Conservation (phyloP, 129 eudicot genomes). For the Arctium minus region DNA sequence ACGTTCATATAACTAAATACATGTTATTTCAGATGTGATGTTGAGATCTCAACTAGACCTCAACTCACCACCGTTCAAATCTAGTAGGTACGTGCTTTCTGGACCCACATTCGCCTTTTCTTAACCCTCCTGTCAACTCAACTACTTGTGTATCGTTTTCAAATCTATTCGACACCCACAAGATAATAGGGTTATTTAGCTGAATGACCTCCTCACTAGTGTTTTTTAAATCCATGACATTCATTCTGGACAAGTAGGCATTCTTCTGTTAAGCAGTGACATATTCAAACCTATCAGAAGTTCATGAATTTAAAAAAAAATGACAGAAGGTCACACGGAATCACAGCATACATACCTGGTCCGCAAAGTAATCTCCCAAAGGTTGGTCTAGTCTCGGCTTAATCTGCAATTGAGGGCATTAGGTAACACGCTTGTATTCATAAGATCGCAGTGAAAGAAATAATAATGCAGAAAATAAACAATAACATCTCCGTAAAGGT, state of each 20-base stretch:
- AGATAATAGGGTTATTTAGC: background rate
- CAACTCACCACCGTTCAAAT: conserved; percentile 8
- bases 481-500: too few species aligned
- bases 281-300: background rate
- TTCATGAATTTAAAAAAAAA: background rate
- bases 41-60: background rate
- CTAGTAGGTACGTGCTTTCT: background rate
- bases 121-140: background rate
- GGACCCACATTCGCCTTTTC: conserved; percentile 1
- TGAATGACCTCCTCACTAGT: background rate
- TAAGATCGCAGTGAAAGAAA: background rate
- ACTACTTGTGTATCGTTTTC: background rate
- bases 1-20: background rate
- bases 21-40: background rate
- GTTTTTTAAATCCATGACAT: background rate
- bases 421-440: background rate
- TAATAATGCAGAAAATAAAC: background rate
- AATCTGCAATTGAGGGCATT: too few species aligned
- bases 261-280: background rate
- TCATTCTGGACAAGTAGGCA: too few species aligned
- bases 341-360: too few species aligned
- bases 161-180: conserved; percentile 1
- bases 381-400: too few species aligned
- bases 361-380: too few species aligned
- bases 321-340: too few species aligned